These are phyloP conservation scores for Elaeis guineensis DNA, from an alignment of 176 grass and related monocot species.

Conservation along the genomic window DNA sequence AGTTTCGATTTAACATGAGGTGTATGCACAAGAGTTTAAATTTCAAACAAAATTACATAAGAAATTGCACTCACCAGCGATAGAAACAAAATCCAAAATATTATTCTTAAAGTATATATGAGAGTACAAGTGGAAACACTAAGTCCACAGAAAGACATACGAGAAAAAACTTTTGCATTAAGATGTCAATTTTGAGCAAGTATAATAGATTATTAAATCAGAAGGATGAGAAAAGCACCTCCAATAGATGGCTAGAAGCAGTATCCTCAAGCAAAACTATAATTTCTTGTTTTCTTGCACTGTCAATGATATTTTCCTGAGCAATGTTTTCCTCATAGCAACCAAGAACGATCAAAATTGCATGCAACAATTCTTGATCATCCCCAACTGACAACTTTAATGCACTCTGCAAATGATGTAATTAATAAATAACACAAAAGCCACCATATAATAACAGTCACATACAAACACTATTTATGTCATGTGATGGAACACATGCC, in stretches of 20 bases:
- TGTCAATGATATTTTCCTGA: slow-evolving; percentile 24
- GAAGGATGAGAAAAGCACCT: slow-evolving; percentile 30
- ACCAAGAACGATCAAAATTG: slow-evolving; percentile 60
- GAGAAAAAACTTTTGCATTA: too few species aligned
- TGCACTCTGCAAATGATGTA: slow-evolving; percentile 36
- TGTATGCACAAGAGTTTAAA: too few species aligned
- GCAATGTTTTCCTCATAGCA: slow-evolving; percentile 23
- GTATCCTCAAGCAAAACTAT: slow-evolving; percentile 77
- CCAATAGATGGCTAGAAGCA: slow-evolving; percentile 88
- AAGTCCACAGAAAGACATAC: too few species aligned
- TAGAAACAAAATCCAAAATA: too few species aligned
- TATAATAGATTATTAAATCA: slow-evolving; percentile 8
- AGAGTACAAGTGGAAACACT: too few species aligned
- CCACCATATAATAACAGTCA: neutral
- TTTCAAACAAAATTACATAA: too few species aligned
- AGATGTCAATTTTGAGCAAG: slow-evolving; percentile 1
- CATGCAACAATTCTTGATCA: slow-evolving; percentile 47
- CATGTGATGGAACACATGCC: slow-evolving; percentile 24
- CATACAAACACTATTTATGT: neutral
- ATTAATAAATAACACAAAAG: slow-evolving; percentile 12
- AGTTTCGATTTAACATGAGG: too few species aligned
- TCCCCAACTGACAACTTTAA: slow-evolving; percentile 64
- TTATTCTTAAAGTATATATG: too few species aligned
- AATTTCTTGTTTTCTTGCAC: slow-evolving; percentile 51
- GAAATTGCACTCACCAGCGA: too few species aligned